Evolutionary conservation across 192 early-diverging fungal species (phyloP).

Genomic region (Oehlia diaphana): DNA sequence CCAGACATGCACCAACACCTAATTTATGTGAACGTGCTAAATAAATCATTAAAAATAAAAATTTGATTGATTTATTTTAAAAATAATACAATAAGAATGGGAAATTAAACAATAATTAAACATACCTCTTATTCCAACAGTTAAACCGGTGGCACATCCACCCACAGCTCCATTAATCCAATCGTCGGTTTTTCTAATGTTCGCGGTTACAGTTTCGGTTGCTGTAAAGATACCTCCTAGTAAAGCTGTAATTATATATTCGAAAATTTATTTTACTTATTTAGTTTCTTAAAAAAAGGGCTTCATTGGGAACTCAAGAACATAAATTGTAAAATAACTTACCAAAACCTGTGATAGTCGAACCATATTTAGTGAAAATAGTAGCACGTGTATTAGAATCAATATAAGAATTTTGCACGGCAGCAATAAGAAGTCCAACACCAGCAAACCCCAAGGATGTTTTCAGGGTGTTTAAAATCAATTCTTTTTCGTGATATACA

Average conservation of each 20-base stretch:
- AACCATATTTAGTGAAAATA: constrained; percentile 61
- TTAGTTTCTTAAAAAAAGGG: not conserved
- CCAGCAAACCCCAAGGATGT: constrained; percentile 55
- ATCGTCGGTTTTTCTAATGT: constrained; percentile 69
- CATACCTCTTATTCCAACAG: constrained; percentile 50
- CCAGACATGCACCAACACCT: constrained; percentile 4
- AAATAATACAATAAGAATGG: not conserved
- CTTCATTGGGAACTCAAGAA: too few relatives aligned
- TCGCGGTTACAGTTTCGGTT: constrained; percentile 55
- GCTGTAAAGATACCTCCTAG: constrained; percentile 79
- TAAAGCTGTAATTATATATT: constrained; percentile 50
- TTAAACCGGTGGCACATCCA: constrained; percentile 71
- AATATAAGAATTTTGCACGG: constrained; percentile 66
- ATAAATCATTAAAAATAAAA: not conserved
- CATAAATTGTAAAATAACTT: constrained; percentile 30
- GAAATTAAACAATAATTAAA: not conserved
- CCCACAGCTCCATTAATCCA: constrained; percentile 68
- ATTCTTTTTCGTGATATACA: constrained; percentile 41
- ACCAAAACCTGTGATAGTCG: constrained; percentile 72
- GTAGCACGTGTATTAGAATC: constrained; percentile 52
- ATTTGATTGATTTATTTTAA: not conserved
- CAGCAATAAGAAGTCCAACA: constrained; percentile 66
- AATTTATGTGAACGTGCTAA: not conserved
- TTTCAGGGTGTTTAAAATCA: constrained; percentile 47
- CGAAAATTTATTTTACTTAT: not conserved